phyloP scores from a whole-genome alignment of 257 asterid species.

The Salvia miltiorrhiza region DNA sequence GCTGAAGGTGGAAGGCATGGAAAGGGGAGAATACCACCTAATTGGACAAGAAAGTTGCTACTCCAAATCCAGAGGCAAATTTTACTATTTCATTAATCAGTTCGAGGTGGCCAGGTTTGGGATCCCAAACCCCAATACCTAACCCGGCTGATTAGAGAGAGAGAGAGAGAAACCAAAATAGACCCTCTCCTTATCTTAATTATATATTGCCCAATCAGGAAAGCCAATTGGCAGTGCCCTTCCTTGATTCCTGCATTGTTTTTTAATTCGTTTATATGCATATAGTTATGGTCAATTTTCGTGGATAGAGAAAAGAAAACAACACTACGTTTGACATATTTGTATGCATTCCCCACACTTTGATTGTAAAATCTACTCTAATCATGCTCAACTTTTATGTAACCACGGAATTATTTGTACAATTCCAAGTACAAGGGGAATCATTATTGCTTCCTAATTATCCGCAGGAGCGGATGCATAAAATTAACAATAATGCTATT shows the following conservation, averaged over 20 bases:
- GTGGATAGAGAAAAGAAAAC: neutral
- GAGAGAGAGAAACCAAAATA: no score
- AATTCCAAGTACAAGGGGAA: no score
- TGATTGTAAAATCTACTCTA: no score
- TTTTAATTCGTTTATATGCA: neutral
- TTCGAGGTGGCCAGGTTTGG: conserved; percentile 40
- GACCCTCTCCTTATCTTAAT: neutral
- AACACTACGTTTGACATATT: neutral
- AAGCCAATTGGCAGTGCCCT: conserved; percentile 21
- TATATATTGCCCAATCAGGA: conserved; percentile 22
- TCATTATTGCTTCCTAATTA: no score
- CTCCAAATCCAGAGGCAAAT: conserved; percentile 34
- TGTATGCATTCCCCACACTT: neutral
- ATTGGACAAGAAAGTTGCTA: conserved; percentile 36
- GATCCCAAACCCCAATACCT: conserved; percentile 27
- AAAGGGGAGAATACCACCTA: conserved; percentile 36
- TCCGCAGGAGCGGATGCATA: no score
- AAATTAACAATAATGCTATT: no score
- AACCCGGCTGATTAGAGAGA: conserved; percentile 7
- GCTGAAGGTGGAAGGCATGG: conserved; percentile 1
- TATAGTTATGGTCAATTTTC: neutral
- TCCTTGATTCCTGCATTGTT: neutral
- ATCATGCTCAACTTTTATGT: neutral
- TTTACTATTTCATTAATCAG: conserved; percentile 24
- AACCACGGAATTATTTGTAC: neutral